phyloP scores from a whole-genome alignment of 1,284 basidiomycete species.

The Bjerkandera adusta region DNA sequence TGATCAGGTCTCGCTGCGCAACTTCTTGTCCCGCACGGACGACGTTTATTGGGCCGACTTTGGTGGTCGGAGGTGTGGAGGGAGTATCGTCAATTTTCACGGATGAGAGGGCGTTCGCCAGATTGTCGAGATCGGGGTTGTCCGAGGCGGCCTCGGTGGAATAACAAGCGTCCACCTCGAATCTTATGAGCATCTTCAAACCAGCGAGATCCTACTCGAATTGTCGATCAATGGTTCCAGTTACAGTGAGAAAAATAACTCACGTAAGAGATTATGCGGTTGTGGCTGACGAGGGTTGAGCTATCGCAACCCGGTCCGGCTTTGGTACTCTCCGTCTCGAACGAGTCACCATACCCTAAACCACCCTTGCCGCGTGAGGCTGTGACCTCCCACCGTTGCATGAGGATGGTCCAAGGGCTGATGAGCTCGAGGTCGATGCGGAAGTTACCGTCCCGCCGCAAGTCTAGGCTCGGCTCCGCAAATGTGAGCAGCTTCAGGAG shows the following conservation, averaged over 20 bases:
- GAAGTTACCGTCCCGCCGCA: conserved; percentile 42
- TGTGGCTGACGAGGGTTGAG: conserved; percentile 6
- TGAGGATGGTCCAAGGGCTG: conserved; percentile 47
- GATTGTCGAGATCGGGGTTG: too few relatives aligned
- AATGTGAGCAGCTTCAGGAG: conserved; percentile 55
- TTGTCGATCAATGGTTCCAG: background rate
- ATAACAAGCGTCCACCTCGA: conserved; percentile 48
- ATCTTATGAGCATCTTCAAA: conserved; percentile 48
- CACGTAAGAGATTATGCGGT: conserved; percentile 18
- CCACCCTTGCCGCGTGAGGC: too few relatives aligned
- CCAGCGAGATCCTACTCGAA: conserved; percentile 29
- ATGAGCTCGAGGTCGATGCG: conserved; percentile 56
- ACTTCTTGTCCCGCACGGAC: conserved; percentile 23
- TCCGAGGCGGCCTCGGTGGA: too few relatives aligned
- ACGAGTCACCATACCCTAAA: conserved; percentile 15
- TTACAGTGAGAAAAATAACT: conserved; percentile 1
- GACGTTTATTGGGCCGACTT: too few relatives aligned
- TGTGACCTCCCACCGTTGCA: conserved; percentile 45
- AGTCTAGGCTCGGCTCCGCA: conserved; percentile 20
- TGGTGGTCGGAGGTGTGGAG: too few relatives aligned
- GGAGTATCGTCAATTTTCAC: conserved; percentile 4
- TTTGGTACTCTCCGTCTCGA: conserved; percentile 14
- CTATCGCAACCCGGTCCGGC: conserved; percentile 12
- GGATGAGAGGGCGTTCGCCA: conserved; percentile 10
- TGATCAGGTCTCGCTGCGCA: conserved; percentile 36